Percentiles rank a stretch among this genome's conserved stretches.
Evolutionary conservation across 2,329 filamentous ascomycete genomes (phyloP).

Genomic region (Aspergillus sp.): DNA sequence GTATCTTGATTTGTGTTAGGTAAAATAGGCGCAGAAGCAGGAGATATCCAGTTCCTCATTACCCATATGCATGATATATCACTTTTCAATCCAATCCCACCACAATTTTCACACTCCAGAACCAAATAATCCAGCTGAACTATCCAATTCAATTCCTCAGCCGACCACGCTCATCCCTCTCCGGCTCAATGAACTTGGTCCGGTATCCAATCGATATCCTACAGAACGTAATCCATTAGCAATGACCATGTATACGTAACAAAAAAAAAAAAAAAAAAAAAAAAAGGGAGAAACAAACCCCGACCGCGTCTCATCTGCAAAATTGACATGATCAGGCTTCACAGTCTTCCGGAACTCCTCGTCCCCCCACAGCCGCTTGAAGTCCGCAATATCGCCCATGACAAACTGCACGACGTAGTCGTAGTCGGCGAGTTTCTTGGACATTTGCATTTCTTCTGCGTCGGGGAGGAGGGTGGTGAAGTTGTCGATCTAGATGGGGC

Average conservation of each 20-base stretch:
- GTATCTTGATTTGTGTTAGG: not conserved
- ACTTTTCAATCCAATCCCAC: not conserved
- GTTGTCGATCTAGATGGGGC: constrained; percentile 6
- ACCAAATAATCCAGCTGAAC: not conserved
- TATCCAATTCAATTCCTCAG: constrained; percentile 1
- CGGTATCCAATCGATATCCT: constrained; percentile 14
- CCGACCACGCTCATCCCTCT: not conserved
- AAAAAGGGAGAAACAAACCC: not conserved
- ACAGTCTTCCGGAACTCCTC: constrained; percentile 27
- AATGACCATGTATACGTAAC: not conserved
- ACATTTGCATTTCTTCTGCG: constrained; percentile 9
- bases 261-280: too few relatives aligned
- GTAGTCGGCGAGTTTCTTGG: constrained; percentile 27
- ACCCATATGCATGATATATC: not conserved
- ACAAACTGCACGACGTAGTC: constrained; percentile 34
- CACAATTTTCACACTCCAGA: not conserved
- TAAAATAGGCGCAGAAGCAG: not conserved
- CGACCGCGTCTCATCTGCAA: constrained; percentile 25
- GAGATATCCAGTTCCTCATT: not conserved
- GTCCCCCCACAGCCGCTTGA: constrained; percentile 31
- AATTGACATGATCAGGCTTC: constrained; percentile 33
- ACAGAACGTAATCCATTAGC: not conserved
- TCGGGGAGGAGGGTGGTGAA: not conserved
- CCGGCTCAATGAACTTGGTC: constrained; percentile 5
- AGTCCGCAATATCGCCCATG: constrained; percentile 31